Evolutionary conservation across 331 rosid genomes (phyloP).

Genomic region (Acacia concinna): DNA sequence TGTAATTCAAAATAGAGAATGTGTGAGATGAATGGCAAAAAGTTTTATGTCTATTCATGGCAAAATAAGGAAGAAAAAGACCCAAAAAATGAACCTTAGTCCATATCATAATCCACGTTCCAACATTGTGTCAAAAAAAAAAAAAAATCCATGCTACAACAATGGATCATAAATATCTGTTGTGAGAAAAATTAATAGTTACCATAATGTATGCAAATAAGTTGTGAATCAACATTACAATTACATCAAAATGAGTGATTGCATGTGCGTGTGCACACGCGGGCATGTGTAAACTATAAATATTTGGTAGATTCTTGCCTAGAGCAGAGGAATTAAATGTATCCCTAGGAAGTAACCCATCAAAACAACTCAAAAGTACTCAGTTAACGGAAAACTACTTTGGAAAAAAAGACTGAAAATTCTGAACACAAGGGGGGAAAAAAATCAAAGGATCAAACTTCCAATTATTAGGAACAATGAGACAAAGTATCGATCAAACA

Average conservation of each 20-base stretch:
- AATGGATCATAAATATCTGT: not conserved
- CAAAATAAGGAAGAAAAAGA: not conserved
- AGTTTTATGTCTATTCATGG: not conserved
- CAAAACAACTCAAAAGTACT: not conserved
- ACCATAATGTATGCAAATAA: too few species aligned
- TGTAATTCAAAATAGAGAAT: conserved; percentile 1
- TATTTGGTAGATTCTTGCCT: not conserved
- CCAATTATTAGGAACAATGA: not conserved
- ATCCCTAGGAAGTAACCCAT: not conserved
- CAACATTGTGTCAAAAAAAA: not conserved
- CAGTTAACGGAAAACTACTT: not conserved
- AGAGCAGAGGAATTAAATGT: not conserved
- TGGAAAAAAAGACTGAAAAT: not conserved
- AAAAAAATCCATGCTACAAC: conserved; percentile 3
- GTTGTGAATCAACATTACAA: too few species aligned
- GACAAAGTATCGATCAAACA: not conserved
- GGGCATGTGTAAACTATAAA: not conserved
- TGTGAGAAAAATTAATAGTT: not conserved
- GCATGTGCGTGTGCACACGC: not conserved
- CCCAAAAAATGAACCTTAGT: not conserved
- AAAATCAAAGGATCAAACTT: not conserved
- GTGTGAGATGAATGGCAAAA: conserved; percentile 21
- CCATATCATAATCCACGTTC: not conserved
- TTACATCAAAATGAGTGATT: too few species aligned
- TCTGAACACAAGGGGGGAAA: not conserved